Percentiles rank a stretch among this genome's conserved stretches.
Evolutionary conservation across 345 rosid species (phyloP).

Genomic region (Cardamine resedifolia): DNA sequence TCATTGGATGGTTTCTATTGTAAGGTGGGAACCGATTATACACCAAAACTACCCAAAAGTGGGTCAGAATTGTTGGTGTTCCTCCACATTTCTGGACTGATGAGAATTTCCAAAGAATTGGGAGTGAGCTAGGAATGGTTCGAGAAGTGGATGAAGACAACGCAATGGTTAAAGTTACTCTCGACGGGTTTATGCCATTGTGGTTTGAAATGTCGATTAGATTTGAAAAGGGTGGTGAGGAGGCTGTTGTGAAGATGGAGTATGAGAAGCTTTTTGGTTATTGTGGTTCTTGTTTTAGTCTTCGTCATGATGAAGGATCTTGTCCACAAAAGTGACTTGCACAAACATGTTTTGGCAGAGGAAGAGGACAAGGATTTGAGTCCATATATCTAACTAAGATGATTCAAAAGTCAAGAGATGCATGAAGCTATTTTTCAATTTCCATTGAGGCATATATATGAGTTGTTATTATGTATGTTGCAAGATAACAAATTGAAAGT

Average conservation of each 20-base stretch:
- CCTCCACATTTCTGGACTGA: neutral
- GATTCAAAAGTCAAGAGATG: neutral
- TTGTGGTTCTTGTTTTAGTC: neutral
- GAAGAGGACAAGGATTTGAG: neutral
- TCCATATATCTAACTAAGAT: neutral
- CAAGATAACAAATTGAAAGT: neutral
- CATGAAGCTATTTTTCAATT: neutral
- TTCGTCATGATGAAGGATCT: neutral
- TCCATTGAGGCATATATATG: neutral
- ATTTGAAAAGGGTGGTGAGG: neutral
- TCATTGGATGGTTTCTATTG: conserved; percentile 8
- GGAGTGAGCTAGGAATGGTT: neutral
- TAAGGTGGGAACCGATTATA: neutral
- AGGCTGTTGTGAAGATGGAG: neutral
- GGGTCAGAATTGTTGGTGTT: neutral
- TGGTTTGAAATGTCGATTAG: neutral
- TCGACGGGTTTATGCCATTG: neutral
- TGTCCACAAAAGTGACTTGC: neutral
- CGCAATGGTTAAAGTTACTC: neutral
- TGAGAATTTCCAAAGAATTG: neutral
- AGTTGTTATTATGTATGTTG: neutral
- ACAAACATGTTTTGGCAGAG: neutral
- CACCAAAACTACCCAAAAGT: neutral
- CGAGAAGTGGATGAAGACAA: conserved; percentile 4
- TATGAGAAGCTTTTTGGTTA: neutral